A percentile compares a stretch with the other conserved stretches of the same genome.
These are phyloP conservation scores for Sanghuangporus sanghuang DNA, from an alignment of 1,284 basidiomycete species.

Conservation along the genomic window DNA sequence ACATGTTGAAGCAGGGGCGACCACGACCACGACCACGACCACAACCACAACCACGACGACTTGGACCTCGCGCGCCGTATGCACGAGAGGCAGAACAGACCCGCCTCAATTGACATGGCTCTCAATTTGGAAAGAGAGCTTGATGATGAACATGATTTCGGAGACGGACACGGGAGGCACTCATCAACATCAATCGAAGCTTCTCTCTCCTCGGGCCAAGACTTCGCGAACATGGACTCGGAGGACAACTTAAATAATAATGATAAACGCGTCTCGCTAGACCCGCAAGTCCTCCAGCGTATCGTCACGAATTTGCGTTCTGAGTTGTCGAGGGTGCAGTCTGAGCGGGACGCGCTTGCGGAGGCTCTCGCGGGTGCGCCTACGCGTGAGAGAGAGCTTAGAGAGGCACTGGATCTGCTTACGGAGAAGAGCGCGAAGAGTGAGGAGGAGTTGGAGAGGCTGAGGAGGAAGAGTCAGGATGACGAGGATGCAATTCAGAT, in stretches of 20 bases:
- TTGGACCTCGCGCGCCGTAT: constrained; percentile 8
- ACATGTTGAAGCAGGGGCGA: background rate
- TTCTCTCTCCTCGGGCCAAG: background rate
- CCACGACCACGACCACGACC: background rate
- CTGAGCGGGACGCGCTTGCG: constrained; percentile 61
- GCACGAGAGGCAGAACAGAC: constrained; percentile 28
- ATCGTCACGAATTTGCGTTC: constrained; percentile 64
- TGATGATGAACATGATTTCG: constrained; percentile 23
- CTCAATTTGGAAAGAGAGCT: constrained; percentile 74
- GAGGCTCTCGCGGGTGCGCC: constrained; percentile 45
- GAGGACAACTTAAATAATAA: background rate
- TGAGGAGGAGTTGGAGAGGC: constrained; percentile 56
- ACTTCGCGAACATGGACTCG: background rate
- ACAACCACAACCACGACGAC: background rate
- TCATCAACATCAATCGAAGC: background rate
- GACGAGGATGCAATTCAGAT: constrained; percentile 80
- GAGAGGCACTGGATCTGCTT: constrained; percentile 55
- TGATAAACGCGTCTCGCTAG: constrained; percentile 49
- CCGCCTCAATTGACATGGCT: constrained; percentile 69
- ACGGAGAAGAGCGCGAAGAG: constrained; percentile 57
- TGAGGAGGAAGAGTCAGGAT: constrained; percentile 58
- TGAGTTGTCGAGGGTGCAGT: constrained; percentile 53
- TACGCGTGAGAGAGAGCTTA: constrained; percentile 49
- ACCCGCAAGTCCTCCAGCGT: constrained; percentile 69
- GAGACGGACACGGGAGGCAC: background rate